Evolutionary conservation across 495 filamentous ascomycete genomes (phyloP), one percentile per base, ranked within the genome.

Genomic region (Platismatia glauca): DNA sequence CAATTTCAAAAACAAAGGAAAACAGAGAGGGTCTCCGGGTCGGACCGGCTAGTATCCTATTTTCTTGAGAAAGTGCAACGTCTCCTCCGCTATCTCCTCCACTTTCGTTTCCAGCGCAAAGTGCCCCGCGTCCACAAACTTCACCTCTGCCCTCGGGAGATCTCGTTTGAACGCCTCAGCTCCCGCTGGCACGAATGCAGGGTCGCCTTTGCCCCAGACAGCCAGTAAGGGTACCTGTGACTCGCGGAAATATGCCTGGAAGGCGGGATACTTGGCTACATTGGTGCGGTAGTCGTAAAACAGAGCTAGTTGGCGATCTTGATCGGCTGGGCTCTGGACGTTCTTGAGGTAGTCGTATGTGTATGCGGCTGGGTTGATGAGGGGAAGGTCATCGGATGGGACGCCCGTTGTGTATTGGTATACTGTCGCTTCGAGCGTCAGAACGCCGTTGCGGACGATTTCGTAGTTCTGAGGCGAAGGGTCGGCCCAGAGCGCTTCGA

Each of bases 151-250:
- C 11, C 78, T 70, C 31, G 75, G 72, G 20, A 82, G 63, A 74
- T 87, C 85, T 37, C 67, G 76, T 66, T 75, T 80, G 60, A 80
- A 88, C 1, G 84, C 84, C 67, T 86, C 79, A 9, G 84, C 85
- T 0, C 84, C 86, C 1, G 77, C 61, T 2, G 78, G 66, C 4
- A 84, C 69, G 68, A 88, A 89, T 34, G 82, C 76, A 9, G 59
- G 65, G 73, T 87, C 85, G 58, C 81, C 76, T 73, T 81, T 82
- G 3, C 86, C 85, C 85, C 86, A 89, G 5, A 79, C 74, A 7
- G 80, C 82, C 64, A 89, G 64, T 3, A 85, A 57, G 7, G 84
- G 84, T 0, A 84, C 77, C 63, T 81, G 74, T 3, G 71, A 79
- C 22, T 72, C 67, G 8, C 80, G 69, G 52, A 87, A 80, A 57